phyloP scores from a whole-genome alignment of 2,329 filamentous ascomycete species.

The Colletotrichum tamarilloi region DNA sequence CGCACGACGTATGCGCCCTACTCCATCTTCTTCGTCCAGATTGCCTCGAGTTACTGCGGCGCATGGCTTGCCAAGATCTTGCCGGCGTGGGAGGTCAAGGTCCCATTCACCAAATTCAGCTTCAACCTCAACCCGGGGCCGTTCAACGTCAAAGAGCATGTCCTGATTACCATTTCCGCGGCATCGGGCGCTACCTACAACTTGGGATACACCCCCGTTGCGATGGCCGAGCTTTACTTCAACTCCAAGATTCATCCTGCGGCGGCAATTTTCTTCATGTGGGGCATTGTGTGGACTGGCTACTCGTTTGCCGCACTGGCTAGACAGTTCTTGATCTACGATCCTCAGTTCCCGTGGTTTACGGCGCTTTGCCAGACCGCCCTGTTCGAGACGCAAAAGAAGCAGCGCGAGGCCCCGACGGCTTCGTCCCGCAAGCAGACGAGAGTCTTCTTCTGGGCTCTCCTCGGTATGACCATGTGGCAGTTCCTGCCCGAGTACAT shows the following conservation, averaged over 20 bases:
- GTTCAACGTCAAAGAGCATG: constrained; percentile 60
- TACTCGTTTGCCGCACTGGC: constrained; percentile 70
- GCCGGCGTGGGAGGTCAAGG: constrained; percentile 56
- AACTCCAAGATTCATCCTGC: constrained; percentile 61
- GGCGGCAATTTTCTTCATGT: constrained; percentile 70
- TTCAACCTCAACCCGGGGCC: constrained; percentile 61
- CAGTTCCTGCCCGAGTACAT: constrained; percentile 31
- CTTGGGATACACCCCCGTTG: constrained; percentile 29
- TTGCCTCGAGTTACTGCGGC: constrained; percentile 66
- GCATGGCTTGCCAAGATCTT: constrained; percentile 62
- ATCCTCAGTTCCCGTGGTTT: constrained; percentile 56
- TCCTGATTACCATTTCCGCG: constrained; percentile 60
- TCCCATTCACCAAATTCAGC: constrained; percentile 58
- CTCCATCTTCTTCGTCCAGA: constrained; percentile 56
- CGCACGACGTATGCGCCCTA: constrained; percentile 48
- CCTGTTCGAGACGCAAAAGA: constrained; percentile 67
- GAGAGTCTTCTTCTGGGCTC: constrained; percentile 64
- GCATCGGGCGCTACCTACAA: constrained; percentile 65
- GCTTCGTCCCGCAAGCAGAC: constrained; percentile 63
- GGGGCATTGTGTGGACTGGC: constrained; percentile 65
- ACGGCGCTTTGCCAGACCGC: constrained; percentile 61
- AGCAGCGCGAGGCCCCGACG: constrained; percentile 61
- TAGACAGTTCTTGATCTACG: constrained; percentile 67
- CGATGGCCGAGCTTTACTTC: constrained; percentile 68
- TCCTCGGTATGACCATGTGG: constrained; percentile 58